A percentile compares a stretch with the other conserved stretches of the same genome.
Conservation (phyloP, 2,329 filamentous ascomycete genomes). For the Calonectria leucothoes region DNA sequence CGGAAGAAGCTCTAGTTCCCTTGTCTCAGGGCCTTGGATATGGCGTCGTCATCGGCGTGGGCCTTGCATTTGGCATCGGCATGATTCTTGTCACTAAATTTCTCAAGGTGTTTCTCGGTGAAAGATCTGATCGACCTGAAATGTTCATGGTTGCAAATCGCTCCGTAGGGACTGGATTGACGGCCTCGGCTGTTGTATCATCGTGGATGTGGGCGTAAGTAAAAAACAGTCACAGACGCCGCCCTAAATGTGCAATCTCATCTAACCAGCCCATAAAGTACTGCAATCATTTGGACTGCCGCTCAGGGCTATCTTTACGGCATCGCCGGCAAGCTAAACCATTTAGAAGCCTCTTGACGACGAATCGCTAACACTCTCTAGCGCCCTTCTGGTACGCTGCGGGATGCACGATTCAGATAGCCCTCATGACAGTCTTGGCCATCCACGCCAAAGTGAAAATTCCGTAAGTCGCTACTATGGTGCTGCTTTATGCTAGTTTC, state of each 20-base stretch:
- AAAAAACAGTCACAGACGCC: not conserved
- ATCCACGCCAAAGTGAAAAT: constrained; percentile 25
- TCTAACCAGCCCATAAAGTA: not conserved
- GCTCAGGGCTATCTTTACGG: constrained; percentile 19
- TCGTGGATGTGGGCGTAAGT: constrained; percentile 25
- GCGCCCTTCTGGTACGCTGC: constrained; percentile 25
- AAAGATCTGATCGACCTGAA: constrained; percentile 15
- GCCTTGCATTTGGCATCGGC: constrained; percentile 18
- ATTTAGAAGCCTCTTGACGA: not conserved
- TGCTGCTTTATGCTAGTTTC: no score
- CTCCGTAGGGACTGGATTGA: constrained; percentile 17
- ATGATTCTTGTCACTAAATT: constrained; percentile 25
- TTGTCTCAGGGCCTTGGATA: constrained; percentile 19
- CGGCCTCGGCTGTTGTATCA: constrained; percentile 14
- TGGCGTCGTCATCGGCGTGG: constrained; percentile 24
- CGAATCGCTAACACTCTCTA: not conserved
- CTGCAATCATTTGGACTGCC: constrained; percentile 22
- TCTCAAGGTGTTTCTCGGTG: constrained; percentile 6
- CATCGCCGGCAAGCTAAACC: not conserved
- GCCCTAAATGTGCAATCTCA: no score
- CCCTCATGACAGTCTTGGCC: constrained; percentile 20
- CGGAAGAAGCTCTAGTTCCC: constrained; percentile 14
- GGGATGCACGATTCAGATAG: constrained; percentile 23
- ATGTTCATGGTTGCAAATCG: constrained; percentile 26
- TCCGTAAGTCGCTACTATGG: not conserved